These are phyloP conservation scores for Trichoderma polysporum DNA, from an alignment of 2,329 filamentous ascomycete species.

Conservation along the genomic window DNA sequence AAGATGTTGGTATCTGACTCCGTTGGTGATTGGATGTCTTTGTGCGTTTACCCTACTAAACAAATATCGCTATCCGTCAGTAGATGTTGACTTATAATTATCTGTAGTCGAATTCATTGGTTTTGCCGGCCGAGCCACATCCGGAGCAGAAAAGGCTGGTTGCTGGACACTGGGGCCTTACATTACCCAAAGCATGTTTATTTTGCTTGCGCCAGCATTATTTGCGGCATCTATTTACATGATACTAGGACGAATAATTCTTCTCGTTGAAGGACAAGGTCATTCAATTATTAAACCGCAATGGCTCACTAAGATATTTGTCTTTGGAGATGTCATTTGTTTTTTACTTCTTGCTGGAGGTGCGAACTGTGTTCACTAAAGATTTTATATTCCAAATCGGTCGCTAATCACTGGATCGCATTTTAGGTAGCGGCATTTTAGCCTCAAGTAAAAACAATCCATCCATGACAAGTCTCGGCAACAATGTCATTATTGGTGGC, in stretches of 20 bases:
- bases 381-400: not conserved
- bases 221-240: slow-evolving; percentile 54
- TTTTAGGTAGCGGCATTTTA: slow-evolving; percentile 1
- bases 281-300: slow-evolving; percentile 35
- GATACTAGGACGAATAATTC: slow-evolving; percentile 46
- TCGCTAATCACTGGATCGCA: not conserved
- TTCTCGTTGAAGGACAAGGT: slow-evolving; percentile 37
- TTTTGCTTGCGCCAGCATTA: slow-evolving; percentile 49
- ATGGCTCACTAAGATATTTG: slow-evolving; percentile 56
- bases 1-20: slow-evolving; percentile 14
- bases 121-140: slow-evolving; percentile 5
- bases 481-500: slow-evolving; percentile 56
- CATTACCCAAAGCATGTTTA: slow-evolving; percentile 43
- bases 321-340: slow-evolving; percentile 52
- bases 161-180: slow-evolving; percentile 35
- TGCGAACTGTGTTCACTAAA: not conserved
- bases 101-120: slow-evolving; percentile 16
- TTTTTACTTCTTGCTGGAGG: slow-evolving; percentile 36
- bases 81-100: not conserved
- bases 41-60: not conserved
- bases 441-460: not conserved
- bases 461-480: slow-evolving; percentile 35
- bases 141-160: not conserved
- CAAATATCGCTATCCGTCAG: no score
- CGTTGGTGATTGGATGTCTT: slow-evolving; percentile 11